Conservation (phyloP, 345 rosid genomes). For the Arabidopsis thaliana region TAIR10.1 NC_003075.7:17357501-17358000, state of each 20-base stretch:
- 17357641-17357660: neutral
- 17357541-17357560: no score
- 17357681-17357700: constrained; percentile 48
- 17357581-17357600: neutral
- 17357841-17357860: constrained; percentile 2
- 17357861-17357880: constrained; percentile 10
- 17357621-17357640: neutral
- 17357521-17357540: no score
- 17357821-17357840: neutral
- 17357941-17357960: neutral
- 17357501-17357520: no score
- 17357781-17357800: neutral
- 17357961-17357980: neutral
- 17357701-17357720: constrained; percentile 36
- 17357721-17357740: constrained; percentile 42
- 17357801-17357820: constrained; percentile 10
- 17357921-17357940: neutral
- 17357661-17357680: constrained; percentile 2
- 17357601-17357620: neutral
- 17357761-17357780: constrained; percentile 28
- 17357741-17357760: constrained; percentile 40
- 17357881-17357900: neutral
- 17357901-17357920: neutral
- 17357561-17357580: neutral
- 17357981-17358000: constrained; percentile 5